Percentiles rank a stretch among this genome's conserved stretches.
Evolutionary conservation across 2,329 filamentous ascomycete species (phyloP).

Genomic region (Aspergillus amoenus): DNA sequence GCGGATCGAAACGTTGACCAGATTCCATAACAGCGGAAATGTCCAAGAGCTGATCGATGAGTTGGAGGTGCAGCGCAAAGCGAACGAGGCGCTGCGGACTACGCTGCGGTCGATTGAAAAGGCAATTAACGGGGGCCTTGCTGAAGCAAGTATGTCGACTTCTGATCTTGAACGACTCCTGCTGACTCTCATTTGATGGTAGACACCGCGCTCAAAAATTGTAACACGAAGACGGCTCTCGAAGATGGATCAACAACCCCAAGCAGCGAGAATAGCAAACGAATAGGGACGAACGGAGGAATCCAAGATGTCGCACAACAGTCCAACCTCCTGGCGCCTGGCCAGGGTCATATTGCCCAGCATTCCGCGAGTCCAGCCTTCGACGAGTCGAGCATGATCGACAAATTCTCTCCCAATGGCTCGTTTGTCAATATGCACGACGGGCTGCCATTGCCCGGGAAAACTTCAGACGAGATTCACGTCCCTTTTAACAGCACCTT

Average conservation of each 20-base stretch:
- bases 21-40: conserved; percentile 10
- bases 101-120: conserved; percentile 11
- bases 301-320: background rate
- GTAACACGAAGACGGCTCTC: background rate
- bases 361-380: background rate
- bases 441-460: background rate
- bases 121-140: conserved; percentile 4
- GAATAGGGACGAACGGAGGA: background rate
- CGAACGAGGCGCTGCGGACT: conserved; percentile 7
- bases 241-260: background rate
- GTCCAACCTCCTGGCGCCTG: background rate
- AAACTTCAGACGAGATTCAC: background rate
- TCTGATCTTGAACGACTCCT: background rate
- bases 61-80: conserved; percentile 10
- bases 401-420: background rate
- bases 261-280: background rate
- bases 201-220: background rate
- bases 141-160: conserved; percentile 1
- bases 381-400: background rate
- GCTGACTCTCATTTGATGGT: background rate
- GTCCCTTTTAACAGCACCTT: conserved; percentile 5
- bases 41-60: conserved; percentile 11
- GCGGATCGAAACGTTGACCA: conserved; percentile 12
- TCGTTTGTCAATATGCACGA: background rate
- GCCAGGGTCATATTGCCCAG: background rate